These are phyloP conservation scores for Cordyceps pruinosa DNA, from an alignment of 2,329 filamentous ascomycete species.

Conservation along the genomic window DNA sequence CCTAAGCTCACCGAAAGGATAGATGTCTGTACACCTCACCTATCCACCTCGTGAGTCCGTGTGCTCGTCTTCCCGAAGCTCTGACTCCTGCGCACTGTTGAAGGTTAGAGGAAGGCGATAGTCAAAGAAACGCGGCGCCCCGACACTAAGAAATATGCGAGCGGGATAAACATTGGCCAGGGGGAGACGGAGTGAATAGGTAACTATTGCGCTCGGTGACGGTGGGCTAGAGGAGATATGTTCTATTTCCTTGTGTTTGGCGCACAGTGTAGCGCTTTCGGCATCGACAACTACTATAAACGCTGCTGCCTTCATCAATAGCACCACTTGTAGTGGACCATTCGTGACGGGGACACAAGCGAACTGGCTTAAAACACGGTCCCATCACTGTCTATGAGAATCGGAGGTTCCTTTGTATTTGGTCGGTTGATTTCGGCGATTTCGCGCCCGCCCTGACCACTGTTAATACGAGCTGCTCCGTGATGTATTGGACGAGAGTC, in stretches of 20 bases:
- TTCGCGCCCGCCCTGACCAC: constrained; percentile 72
- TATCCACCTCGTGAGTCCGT: no score
- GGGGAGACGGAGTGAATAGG: no score
- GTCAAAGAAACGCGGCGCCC: no score
- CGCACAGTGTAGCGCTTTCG: no score
- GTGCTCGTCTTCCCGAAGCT: no score
- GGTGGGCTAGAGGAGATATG: no score
- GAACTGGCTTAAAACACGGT: constrained; percentile 69
- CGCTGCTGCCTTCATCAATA: neutral
- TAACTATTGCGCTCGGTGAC: no score
- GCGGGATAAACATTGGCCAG: no score
- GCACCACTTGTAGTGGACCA: neutral
- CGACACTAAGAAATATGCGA: no score
- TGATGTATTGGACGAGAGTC: neutral
- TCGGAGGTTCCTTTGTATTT: constrained; percentile 93
- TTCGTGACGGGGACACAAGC: neutral
- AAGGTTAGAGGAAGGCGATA: no score
- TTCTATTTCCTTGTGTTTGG: no score
- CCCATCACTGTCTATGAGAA: constrained; percentile 92
- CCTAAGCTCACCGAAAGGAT: neutral
- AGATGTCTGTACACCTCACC: neutral
- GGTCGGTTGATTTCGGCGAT: constrained; percentile 92
- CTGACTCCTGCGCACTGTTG: no score
- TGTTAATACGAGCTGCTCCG: neutral
- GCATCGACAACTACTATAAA: neutral